Evolutionary conservation across 169 alveolate genomes (phyloP), one percentile per base, ranked within the genome.

Genomic region (Cryptosporidium meleagridis): DNA sequence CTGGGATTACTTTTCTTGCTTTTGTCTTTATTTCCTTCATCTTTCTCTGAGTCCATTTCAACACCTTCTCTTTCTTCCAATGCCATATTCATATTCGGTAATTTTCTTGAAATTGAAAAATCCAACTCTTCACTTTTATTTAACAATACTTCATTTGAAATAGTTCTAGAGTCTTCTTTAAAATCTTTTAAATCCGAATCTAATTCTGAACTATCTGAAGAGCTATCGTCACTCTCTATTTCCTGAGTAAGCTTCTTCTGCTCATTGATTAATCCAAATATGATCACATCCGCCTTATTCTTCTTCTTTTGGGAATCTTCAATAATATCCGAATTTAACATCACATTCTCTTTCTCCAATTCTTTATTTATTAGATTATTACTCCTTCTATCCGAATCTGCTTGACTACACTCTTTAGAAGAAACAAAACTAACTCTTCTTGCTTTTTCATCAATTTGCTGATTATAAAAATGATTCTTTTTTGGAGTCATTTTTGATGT

Each of bases 221-320:
- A 23, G 8, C 10, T 21, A 8, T 55, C 4, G 0, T 16, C 3
- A 21, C 37, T 55, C 69, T 3, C 29, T 8, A 65, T 16, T n/a
- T 59, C 75, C 45, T 80, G 89, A 26, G 80, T 80, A 59, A 65
- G 55, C 16, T 62, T 80, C 48, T 62, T 80, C 26, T 80, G 73
- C 7, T 80, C 89, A 80, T 62, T 80, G 26, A 80, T 35, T n/a
- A 80, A 62, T 18, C 89, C 89, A 33, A 80, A 62, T 23, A 80
- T 80, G 10, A 80, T 80, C 6, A 62, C 75, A 80, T 80, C 89
- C 33, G 89, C 89, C 35, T 65, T 80, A 23, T 45, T 65, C 75
- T 80, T 65, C 75, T 80, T 51, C 29, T 48, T 37, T 67, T 67
- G 73, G 9, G 35, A 18, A 12, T 70, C 21, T 51, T 26, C 67